phyloP scores from a whole-genome alignment of 2,329 filamentous ascomycete genomes.

The Epichloe glyceriae region DNA sequence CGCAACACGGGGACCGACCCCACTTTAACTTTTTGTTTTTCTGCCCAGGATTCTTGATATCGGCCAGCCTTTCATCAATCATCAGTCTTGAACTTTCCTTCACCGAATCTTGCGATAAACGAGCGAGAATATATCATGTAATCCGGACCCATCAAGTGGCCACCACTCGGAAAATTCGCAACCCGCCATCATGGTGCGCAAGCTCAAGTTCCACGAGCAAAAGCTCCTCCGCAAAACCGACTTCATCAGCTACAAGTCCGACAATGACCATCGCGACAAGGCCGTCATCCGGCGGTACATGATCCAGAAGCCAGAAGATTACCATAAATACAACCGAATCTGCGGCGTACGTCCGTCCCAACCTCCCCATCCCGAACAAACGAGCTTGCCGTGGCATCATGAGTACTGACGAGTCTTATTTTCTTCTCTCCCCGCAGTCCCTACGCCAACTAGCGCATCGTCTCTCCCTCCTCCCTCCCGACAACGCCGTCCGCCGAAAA shows the following conservation, averaged over 20 bases:
- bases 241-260: constrained; percentile 86
- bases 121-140: no score
- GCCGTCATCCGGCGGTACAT: constrained; percentile 72
- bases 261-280: constrained; percentile 75
- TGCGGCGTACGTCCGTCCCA: constrained; percentile 51
- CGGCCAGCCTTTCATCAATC: no score
- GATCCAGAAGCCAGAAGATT: constrained; percentile 82
- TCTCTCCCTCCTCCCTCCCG: constrained; percentile 68
- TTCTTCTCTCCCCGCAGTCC: constrained; percentile 37
- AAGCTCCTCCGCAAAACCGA: constrained; percentile 89
- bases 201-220: constrained; percentile 94
- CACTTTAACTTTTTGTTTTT: no score
- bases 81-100: no score
- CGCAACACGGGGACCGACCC: no score
- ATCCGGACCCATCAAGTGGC: no score
- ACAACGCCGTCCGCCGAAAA: constrained; percentile 65
- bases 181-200: constrained; percentile 60
- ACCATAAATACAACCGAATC: constrained; percentile 52
- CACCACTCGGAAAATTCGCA: neutral
- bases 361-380: constrained; percentile 1
- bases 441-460: constrained; percentile 82
- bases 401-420: neutral
- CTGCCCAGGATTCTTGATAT: no score
- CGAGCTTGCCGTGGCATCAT: neutral
- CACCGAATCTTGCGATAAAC: no score